Evolutionary conservation across 768 basidiomycete genomes (phyloP), one percentile per base, ranked within the genome.

Genomic region (Trametes cinnabarina): DNA sequence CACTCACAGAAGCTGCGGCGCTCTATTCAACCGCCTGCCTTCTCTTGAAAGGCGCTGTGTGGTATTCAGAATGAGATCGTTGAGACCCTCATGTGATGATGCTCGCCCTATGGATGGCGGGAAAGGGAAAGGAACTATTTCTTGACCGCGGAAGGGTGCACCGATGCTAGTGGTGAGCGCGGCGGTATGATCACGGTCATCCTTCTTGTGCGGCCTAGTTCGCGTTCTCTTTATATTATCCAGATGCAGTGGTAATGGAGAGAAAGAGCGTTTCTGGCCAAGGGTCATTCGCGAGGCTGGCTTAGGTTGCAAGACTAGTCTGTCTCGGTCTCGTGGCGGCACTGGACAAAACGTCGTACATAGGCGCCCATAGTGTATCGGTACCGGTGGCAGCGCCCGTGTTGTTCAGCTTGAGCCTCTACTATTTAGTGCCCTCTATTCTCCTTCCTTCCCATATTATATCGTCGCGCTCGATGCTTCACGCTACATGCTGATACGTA

Each of bases 1-100:
- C 34, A 58, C 64, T 65, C 40, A 63, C 65, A 65, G 30, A 3
- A 63, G 42, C n/a, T 55, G 50, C 8, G 65, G 65, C 2, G 62
- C 62, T 23, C 55, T 51, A 9, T 47, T 48, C 28, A 65, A 32
- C 10, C 65, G 62, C 30, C 63, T 65, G 4, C 62, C 62, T 19
- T 51, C 57, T 3, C 39, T 42, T 17, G 65, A 59, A 4, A 65
- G 58, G 8, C 50, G 51, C 8, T 37, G n/a, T 0, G 60, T 57
- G 3, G 59, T 63, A 19, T 58, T 4, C 0, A 65, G 11, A 7
- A 65, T 61, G 15, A 61, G 12, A 25, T 60, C 58, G 40, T 65
- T 65, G 47, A 65, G 37, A 14, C 43, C 34, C 34, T 47, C 44
- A 34, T 57, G 55, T 19, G 20, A n/a, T 11, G 30, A 17, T 25